A percentile compares a stretch with the other conserved stretches of the same genome.
These are phyloP conservation scores for Penicillium flavigenum DNA, from an alignment of 495 filamentous ascomycete genomes.

Conservation along the genomic window DNA sequence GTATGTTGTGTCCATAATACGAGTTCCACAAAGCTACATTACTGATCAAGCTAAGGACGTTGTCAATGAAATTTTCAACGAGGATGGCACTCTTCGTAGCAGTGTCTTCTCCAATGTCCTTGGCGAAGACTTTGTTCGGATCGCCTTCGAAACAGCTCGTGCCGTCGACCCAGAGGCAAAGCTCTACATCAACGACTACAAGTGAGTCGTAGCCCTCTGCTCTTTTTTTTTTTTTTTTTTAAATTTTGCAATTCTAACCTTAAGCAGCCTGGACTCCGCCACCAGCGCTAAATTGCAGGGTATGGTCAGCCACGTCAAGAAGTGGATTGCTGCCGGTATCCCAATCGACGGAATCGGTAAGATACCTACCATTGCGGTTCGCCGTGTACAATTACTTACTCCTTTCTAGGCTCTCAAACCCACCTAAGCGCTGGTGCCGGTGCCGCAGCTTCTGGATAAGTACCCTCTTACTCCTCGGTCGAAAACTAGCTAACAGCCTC, in stretches of 20 bases:
- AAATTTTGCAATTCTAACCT: slow-evolving; percentile 2
- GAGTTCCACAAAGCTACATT: not conserved
- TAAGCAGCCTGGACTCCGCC: slow-evolving; percentile 38
- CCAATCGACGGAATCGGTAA: slow-evolving; percentile 72
- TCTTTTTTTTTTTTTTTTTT: not conserved
- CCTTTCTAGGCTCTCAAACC: slow-evolving; percentile 53
- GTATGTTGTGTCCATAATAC: slow-evolving; percentile 20
- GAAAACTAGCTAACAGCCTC: slow-evolving; percentile 14
- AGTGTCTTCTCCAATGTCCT: slow-evolving; percentile 56
- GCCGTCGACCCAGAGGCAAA: slow-evolving; percentile 57
- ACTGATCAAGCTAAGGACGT: slow-evolving; percentile 54
- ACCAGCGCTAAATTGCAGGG: slow-evolving; percentile 57
- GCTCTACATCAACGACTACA: slow-evolving; percentile 65
- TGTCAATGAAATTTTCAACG: slow-evolving; percentile 68
- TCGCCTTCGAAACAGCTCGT: slow-evolving; percentile 57
- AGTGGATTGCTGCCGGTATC: slow-evolving; percentile 62
- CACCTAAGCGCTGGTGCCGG: slow-evolving; percentile 44
- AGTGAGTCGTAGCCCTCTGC: slow-evolving; percentile 20
- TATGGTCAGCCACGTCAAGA: slow-evolving; percentile 63
- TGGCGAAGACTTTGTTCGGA: slow-evolving; percentile 56
- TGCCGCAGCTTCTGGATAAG: slow-evolving; percentile 25
- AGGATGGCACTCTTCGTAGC: slow-evolving; percentile 61
- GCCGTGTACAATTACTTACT: slow-evolving; percentile 9
- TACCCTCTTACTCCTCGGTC: slow-evolving; percentile 6
- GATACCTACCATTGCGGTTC: not conserved